Evolutionary conservation across 2,329 filamentous ascomycete genomes (phyloP).

Genomic region (Nemania sp.): DNA sequence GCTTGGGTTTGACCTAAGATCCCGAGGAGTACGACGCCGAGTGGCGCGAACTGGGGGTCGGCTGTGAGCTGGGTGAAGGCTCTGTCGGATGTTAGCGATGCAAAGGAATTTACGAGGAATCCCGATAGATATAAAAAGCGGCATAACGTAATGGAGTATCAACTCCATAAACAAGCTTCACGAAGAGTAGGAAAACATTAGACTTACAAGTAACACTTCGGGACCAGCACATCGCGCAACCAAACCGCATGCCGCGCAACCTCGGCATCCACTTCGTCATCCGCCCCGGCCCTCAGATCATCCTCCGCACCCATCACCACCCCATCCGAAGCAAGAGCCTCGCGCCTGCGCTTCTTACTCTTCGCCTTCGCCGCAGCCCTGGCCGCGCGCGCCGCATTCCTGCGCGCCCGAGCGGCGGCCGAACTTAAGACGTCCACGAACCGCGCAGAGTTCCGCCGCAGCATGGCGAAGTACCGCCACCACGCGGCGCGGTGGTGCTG

Average conservation of each 20-base stretch:
- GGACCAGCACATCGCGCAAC: slow-evolving; percentile 46
- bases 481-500: slow-evolving; percentile 82
- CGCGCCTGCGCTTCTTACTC: slow-evolving; percentile 47
- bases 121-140: no score
- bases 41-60: slow-evolving; percentile 71
- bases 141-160: no score
- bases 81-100: slow-evolving; percentile 39
- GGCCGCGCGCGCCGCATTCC: slow-evolving; percentile 10
- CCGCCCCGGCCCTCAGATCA: slow-evolving; percentile 4
- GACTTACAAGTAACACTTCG: slow-evolving; percentile 50
- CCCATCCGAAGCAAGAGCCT: slow-evolving; percentile 27
- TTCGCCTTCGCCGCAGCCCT: slow-evolving; percentile 31
- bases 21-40: slow-evolving; percentile 71
- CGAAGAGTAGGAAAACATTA: slow-evolving; percentile 1
- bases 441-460: slow-evolving; percentile 67
- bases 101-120: no score
- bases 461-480: slow-evolving; percentile 73
- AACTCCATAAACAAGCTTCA: no score
- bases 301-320: slow-evolving; percentile 7
- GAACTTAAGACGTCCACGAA: slow-evolving; percentile 49
- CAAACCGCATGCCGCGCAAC: slow-evolving; percentile 40
- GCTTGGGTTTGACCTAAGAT: slow-evolving; percentile 62
- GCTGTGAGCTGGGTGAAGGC: slow-evolving; percentile 71
- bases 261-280: slow-evolving; percentile 12
- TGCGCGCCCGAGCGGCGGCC: slow-evolving; percentile 21